These are phyloP conservation scores for Leucaena leucocephala DNA, from an alignment of 306 rosid species.

Conservation along the genomic window DNA sequence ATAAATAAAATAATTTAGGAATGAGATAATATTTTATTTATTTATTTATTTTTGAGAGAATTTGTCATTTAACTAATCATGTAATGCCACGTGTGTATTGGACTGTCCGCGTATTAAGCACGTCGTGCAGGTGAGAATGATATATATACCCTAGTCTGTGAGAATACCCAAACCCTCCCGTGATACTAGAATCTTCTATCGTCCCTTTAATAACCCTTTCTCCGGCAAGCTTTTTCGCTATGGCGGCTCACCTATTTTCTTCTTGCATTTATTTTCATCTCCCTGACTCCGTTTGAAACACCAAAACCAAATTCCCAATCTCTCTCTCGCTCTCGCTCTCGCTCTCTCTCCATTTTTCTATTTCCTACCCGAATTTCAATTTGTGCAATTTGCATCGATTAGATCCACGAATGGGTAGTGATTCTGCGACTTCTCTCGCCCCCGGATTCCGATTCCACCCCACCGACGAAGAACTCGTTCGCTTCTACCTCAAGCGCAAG, in stretches of 20 bases:
- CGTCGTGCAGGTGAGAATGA: not conserved
- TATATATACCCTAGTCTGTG: too few species aligned
- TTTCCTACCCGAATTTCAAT: not conserved
- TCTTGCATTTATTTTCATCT: not conserved
- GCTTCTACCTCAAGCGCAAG: constrained; percentile 74
- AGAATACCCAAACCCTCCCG: not conserved
- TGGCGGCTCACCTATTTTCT: not conserved
- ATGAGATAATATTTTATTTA: too few species aligned
- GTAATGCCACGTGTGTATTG: not conserved
- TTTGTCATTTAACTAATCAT: not conserved
- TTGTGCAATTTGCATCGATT: not conserved
- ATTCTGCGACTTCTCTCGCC: constrained; percentile 47
- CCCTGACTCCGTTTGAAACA: not conserved
- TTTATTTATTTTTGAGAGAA: too few species aligned
- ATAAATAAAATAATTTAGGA: too few species aligned
- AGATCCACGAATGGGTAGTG: constrained; percentile 45
- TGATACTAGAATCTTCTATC: not conserved
- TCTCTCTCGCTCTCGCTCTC: not conserved
- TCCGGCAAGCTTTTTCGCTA: not conserved
- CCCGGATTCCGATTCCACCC: constrained; percentile 99
- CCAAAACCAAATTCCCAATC: constrained; percentile 30
- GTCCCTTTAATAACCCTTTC: not conserved
- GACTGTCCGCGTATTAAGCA: not conserved
- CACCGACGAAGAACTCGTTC: constrained; percentile 83
- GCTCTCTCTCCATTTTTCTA: not conserved